These are phyloP conservation scores for apple (Malus domestica) DNA, from an alignment of 306 rosid genomes.

Conservation along the genomic window ASM211411v1 NC_041796.1:2714001-2714500, in stretches of 20 bases:
- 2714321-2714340: neutral
- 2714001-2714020: neutral
- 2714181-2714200: neutral
- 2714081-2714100: neutral
- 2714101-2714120: neutral
- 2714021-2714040: too few relatives aligned
- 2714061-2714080: too few relatives aligned
- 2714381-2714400: neutral
- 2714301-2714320: neutral
- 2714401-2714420: too few relatives aligned
- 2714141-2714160: too few relatives aligned
- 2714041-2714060: too few relatives aligned
- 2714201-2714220: too few relatives aligned
- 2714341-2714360: neutral
- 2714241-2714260: neutral
- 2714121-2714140: neutral
- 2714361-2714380: neutral
- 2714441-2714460: too few relatives aligned
- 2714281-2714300: neutral
- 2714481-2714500: accelerated
- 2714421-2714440: too few relatives aligned
- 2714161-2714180: neutral
- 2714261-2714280: too few relatives aligned
- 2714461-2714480: too few relatives aligned
- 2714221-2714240: neutral